Base-by-base conservation (phyloP, 352 stramenopile genomes). In the Peronospora farinosa region DNA sequence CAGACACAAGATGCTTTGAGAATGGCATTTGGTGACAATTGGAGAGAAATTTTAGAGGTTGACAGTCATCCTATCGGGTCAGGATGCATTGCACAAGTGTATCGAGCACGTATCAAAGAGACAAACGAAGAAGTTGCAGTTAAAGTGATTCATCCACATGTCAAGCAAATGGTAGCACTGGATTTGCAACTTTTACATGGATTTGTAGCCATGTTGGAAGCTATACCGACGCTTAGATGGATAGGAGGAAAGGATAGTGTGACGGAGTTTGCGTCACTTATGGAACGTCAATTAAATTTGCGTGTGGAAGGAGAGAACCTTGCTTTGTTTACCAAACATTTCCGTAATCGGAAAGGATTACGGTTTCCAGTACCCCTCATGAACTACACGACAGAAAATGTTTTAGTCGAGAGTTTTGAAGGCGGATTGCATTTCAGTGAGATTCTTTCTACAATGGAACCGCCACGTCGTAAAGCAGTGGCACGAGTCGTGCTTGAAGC, bases 81-180 rank as follows among this genome's bases (percentile, higher is more conserved):
- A 16, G 95, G 95, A 11, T 96, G 89, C 59, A 96, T 97, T 33
- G 95, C 95, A 1, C 92, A 98, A 65, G 95, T 98, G 2, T 97
- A 98, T 73, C 66, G 72, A 45, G 93, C 82, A 10, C 84, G 58
- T 12, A 68, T 97, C 12, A 52, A 60, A n/a, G 43, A 54, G 5
- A 88, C 72, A 1, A 65, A 64, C 30, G 71, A 92, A 27, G 49
- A 82, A 16, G 81, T 97, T 19, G 92, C 93, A 1, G 72, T 97
- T 9, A 97, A 97, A 50, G 84, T 97, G 0, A 83, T 98, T 27
- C 92, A 97, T 58, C 93, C 92, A 5, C 70, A 89, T 21, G 91
- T 97, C 27, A 82, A 88, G 40, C 40, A 76, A 47, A 66, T 90
- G 35, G 78, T 98, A 1, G 72, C 92, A 42, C 55, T 90, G 36